phyloP scores from a whole-genome alignment of 2,329 filamentous ascomycete genomes.

The Hypoxylon sp. region DNA sequence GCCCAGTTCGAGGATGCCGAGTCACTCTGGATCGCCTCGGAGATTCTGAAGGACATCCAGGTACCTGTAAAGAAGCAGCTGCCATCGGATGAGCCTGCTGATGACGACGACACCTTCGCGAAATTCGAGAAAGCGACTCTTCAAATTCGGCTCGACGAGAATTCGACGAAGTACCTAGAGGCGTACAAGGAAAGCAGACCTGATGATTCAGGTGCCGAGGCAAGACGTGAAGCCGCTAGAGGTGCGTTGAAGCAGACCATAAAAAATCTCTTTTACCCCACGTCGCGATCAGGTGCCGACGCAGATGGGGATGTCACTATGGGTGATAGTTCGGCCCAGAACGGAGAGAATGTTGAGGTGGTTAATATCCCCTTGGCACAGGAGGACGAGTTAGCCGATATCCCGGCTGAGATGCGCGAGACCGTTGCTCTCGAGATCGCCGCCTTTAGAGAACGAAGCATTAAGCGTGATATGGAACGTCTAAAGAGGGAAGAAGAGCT shows the following conservation, averaged over 20 bases:
- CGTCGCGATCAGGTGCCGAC: constrained; percentile 67
- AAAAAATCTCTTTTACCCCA: constrained; percentile 79
- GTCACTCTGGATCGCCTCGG: constrained; percentile 86
- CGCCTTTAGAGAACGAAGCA: constrained; percentile 93
- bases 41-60: constrained; percentile 85
- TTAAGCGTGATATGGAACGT: constrained; percentile 88
- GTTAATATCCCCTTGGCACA: constrained; percentile 89
- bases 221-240: constrained; percentile 78
- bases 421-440: constrained; percentile 95
- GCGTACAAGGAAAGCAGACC: constrained; percentile 79
- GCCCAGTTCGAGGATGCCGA: constrained; percentile 95
- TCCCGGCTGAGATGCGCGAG: constrained; percentile 95
- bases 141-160: constrained; percentile 83
- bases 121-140: constrained; percentile 79
- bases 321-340: constrained; percentile 70
- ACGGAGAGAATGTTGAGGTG: constrained; percentile 81
- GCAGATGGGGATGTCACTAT: constrained; percentile 78
- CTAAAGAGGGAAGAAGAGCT: constrained; percentile 91
- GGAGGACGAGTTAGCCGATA: constrained; percentile 95
- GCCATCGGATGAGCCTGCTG: constrained; percentile 60
- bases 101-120: constrained; percentile 64
- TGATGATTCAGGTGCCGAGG: constrained; percentile 75
- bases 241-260: constrained; percentile 78
- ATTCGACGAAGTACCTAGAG: constrained; percentile 87
- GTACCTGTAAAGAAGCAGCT: constrained; percentile 84